Evolutionary conservation across 148 eudicot genomes (phyloP).

Genomic region (Nepenthes mirabilis): DNA sequence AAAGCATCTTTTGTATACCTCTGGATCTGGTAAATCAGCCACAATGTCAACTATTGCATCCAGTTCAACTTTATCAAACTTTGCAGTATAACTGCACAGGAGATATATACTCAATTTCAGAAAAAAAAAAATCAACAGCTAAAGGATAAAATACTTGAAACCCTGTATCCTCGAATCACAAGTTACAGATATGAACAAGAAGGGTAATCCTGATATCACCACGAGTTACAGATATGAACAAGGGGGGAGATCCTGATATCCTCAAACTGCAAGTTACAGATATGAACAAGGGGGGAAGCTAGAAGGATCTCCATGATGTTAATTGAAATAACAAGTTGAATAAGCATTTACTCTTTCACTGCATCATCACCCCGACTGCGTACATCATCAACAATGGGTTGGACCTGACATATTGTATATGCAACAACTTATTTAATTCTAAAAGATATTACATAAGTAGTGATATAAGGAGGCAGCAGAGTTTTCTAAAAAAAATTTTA

Average conservation of each 20-base stretch:
- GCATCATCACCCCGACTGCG: constrained; percentile 83
- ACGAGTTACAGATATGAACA: too few species aligned
- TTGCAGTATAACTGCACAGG: constrained; percentile 52
- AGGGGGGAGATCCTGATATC: too few species aligned
- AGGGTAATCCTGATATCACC: too few species aligned
- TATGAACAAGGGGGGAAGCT: too few species aligned
- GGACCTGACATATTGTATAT: constrained; percentile 41
- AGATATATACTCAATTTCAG: not conserved
- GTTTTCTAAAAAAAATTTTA: not conserved
- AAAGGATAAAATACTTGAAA: not conserved
- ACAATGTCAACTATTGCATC: constrained; percentile 63
- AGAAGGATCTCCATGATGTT: too few species aligned
- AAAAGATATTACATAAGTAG: not conserved
- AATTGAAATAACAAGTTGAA: not conserved
- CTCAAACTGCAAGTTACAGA: too few species aligned
- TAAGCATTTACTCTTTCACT: constrained; percentile 72
- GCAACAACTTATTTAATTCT: not conserved
- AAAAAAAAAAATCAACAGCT: not conserved
- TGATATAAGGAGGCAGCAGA: not conserved
- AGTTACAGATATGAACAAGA: too few species aligned
- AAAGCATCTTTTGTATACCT: constrained; percentile 29
- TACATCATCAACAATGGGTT: constrained; percentile 90
- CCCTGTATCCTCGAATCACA: too few species aligned
- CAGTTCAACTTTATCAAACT: constrained; percentile 75
- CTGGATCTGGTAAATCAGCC: constrained; percentile 72